Evolutionary conservation across 257 asterid species (phyloP).

Genomic region (Salvia miltiorrhiza): DNA sequence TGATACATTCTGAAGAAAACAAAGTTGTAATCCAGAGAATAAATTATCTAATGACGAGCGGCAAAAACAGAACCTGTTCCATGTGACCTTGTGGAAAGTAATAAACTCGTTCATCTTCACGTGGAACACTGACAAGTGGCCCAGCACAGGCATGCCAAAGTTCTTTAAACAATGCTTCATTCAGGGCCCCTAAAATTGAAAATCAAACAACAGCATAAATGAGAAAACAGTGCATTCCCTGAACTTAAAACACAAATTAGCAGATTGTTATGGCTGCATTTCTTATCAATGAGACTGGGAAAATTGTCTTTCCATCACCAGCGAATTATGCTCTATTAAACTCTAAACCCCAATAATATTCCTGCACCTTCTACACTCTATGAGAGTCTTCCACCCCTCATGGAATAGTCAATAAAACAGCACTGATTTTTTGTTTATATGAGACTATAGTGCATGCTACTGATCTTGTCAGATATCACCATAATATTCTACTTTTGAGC

Average conservation of each 20-base stretch:
- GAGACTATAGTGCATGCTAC: background rate
- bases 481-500: background rate
- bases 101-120: conserved; percentile 82
- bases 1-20: background rate
- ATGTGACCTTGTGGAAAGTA: conserved; percentile 98
- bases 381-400: background rate
- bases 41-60: conserved; percentile 8
- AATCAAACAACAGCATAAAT: conserved; percentile 10
- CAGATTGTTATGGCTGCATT: background rate
- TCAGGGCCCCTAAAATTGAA: conserved; percentile 44
- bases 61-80: conserved; percentile 68
- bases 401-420: background rate
- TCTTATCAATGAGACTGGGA: background rate
- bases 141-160: conserved; percentile 99
- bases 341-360: background rate
- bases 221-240: background rate
- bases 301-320: background rate
- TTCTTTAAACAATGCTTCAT: conserved; percentile 75
- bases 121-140: conserved; percentile 86
- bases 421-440: background rate
- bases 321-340: background rate
- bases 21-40: background rate
- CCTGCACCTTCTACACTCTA: background rate
- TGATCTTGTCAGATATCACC: background rate
- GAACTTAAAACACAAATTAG: background rate